phyloP scores from a whole-genome alignment of 805 yeast genomes.

The Nakazawaea wickerhamii region DNA sequence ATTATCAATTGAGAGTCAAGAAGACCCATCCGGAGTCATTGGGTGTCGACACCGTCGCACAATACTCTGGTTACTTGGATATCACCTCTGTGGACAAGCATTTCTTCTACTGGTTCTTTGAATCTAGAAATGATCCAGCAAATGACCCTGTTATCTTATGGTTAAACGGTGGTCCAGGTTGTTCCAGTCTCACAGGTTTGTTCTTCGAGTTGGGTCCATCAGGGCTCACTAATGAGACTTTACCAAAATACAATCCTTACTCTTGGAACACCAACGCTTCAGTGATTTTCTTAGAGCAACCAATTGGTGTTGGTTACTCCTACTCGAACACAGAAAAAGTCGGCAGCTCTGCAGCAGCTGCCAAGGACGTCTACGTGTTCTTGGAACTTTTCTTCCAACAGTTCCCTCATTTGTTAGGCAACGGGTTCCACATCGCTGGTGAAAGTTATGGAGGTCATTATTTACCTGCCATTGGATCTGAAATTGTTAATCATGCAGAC shows the following conservation, averaged over 20 bases:
- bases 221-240: slow-evolving; percentile 51
- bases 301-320: slow-evolving; percentile 80
- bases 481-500: slow-evolving; percentile 59
- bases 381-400: slow-evolving; percentile 74
- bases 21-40: slow-evolving; percentile 55
- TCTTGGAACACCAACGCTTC: slow-evolving; percentile 86
- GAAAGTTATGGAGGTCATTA: slow-evolving; percentile 94
- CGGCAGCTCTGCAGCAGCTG: slow-evolving; percentile 74
- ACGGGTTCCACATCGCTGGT: slow-evolving; percentile 82
- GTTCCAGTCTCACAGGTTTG: slow-evolving; percentile 82
- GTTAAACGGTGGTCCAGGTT: slow-evolving; percentile 96
- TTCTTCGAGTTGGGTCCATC: slow-evolving; percentile 87
- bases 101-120: slow-evolving; percentile 77
- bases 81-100: slow-evolving; percentile 78
- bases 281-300: slow-evolving; percentile 83
- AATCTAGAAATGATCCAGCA: slow-evolving; percentile 81
- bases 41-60: slow-evolving; percentile 79
- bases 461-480: slow-evolving; percentile 83
- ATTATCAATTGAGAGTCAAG: slow-evolving; percentile 56
- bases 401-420: slow-evolving; percentile 50
- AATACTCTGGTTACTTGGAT: slow-evolving; percentile 82
- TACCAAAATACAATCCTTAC: slow-evolving; percentile 65
- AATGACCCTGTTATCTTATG: slow-evolving; percentile 83
- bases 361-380: slow-evolving; percentile 75
- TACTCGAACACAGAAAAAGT: slow-evolving; percentile 58